phyloP scores from a whole-genome alignment of 352 stramenopile genomes.

The Pythium phragmitis region DNA sequence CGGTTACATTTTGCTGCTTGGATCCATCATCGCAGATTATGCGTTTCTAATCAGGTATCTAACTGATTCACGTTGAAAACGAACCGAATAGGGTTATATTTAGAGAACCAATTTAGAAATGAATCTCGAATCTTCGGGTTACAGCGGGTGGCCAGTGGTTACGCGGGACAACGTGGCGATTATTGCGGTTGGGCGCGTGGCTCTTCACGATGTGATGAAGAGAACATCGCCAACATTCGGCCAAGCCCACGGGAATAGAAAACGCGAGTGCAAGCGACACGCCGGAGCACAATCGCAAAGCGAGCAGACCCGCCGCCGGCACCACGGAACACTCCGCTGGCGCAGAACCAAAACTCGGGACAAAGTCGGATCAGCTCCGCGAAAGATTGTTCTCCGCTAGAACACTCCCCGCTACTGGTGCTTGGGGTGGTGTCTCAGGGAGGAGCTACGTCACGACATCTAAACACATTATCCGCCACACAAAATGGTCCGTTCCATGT shows the following conservation, averaged over 20 bases:
- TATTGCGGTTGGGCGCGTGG: conserved; percentile 2
- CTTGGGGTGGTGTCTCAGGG: not conserved
- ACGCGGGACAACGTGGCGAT: conserved; percentile 19
- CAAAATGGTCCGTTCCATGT: conserved; percentile 28
- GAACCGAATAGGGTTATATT: not conserved
- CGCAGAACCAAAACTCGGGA: not conserved
- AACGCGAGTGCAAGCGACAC: conserved; percentile 19
- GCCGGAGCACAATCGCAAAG: conserved; percentile 3
- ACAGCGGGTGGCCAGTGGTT: conserved; percentile 5
- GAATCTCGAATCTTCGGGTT: conserved; percentile 25
- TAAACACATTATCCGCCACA: not conserved
- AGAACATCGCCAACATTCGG: conserved; percentile 15
- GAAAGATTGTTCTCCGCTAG: not conserved
- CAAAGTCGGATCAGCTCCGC: not conserved
- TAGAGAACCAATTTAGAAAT: not conserved
- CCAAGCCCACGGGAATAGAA: conserved; percentile 11
- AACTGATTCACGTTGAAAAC: not conserved
- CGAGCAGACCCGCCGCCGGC: conserved; percentile 3
- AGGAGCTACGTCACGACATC: conserved; percentile 7
- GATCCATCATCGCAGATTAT: conserved; percentile 1
- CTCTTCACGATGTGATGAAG: conserved; percentile 15
- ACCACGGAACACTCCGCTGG: conserved; percentile 13
- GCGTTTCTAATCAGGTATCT: conserved; percentile 10
- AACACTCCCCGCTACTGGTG: conserved; percentile 6
- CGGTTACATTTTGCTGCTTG: conserved; percentile 1